Base-by-base conservation (phyloP, 2,329 filamentous ascomycete genomes). In the Penicillium sp. region DNA sequence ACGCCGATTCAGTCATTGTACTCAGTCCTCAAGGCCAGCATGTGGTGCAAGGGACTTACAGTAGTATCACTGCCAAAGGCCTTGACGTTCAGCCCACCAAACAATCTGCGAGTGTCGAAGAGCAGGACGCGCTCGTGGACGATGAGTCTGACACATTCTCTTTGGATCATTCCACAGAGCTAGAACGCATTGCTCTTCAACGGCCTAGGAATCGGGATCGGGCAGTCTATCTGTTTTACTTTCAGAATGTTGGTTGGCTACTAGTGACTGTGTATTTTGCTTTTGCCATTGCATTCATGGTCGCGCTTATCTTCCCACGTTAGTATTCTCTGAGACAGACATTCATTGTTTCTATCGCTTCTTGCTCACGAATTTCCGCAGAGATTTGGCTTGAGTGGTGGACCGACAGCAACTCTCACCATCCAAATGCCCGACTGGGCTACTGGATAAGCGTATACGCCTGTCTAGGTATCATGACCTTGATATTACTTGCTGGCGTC, bases 211-310 rank as follows among this genome's bases (percentile, higher is more conserved):
- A 25, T 25, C 22, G 70, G 4, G 70, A 73, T 19, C 62, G 60
- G 40, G 50, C 60, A 13, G 64, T 71, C 13, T 74, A 68, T 46
- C 46, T 47, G 4, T 63, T 62, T 41, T 69, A 64, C 41, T 59
- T 63, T 30, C 49, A 54, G 25, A 55, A 59, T 22, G 60, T 62
- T 11, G 66, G 66, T 11, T 61, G 49, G 52, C 46, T 46, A 3
- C 44, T 60, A 27, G 9, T 65, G 14, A 38, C 38, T 2, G 37
- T 59, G 10, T 37, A 49, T 3, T 12, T 64, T 3, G 53, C 46
- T 12, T 40, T 55, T 25, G 45, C 50, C 18, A 46, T 50, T n/a
- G 30, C 53, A 4, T 66, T 62, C 35, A 57, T 57, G 6, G 57
- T 67, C 42, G 53, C 59, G 11, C 54, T 60, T n/a, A 59, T 52